Conservation (phyloP, 225 moss, liverwort and hornwort species). For the Lunularia cruciata region DNA sequence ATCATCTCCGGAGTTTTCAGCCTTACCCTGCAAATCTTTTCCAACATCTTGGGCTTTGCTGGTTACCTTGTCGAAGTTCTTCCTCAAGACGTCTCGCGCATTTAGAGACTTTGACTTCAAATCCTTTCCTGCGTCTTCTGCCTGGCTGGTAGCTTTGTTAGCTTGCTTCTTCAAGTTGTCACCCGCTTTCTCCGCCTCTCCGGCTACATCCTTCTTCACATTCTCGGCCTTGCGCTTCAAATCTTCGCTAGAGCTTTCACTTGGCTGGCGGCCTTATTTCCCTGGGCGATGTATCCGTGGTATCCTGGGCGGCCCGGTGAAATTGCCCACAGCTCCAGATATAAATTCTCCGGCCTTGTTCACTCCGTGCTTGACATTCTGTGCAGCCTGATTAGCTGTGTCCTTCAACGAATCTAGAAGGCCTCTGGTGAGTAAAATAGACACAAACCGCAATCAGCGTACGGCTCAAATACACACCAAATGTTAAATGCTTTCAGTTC, state of each 20-base stretch:
- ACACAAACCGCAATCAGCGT: no score
- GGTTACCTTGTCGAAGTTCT: neutral
- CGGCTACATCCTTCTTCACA: neutral
- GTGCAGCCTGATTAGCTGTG: neutral
- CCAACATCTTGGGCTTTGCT: neutral
- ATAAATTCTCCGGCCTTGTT: slow-evolving; percentile 7
- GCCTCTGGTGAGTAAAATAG: neutral
- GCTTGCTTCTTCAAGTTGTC: neutral
- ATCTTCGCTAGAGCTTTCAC: slow-evolving; percentile 5
- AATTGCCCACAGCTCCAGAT: slow-evolving; percentile 1
- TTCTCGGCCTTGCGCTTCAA: neutral
- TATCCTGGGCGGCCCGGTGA: neutral
- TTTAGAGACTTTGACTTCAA: neutral
- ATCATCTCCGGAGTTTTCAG: neutral
- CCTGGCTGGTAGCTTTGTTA: neutral
- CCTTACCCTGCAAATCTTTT: neutral
- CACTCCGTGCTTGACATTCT: slow-evolving; percentile 9
- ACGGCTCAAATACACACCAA: no score
- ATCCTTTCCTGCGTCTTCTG: neutral
- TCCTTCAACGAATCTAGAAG: slow-evolving; percentile 13
- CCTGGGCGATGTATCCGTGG: neutral
- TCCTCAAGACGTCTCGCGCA: neutral
- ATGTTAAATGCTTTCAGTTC: neutral
- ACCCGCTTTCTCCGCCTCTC: neutral
- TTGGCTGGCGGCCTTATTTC: neutral